Base-by-base conservation (phyloP, 1,284 basidiomycete species). In the Thelephora terrestris region DNA sequence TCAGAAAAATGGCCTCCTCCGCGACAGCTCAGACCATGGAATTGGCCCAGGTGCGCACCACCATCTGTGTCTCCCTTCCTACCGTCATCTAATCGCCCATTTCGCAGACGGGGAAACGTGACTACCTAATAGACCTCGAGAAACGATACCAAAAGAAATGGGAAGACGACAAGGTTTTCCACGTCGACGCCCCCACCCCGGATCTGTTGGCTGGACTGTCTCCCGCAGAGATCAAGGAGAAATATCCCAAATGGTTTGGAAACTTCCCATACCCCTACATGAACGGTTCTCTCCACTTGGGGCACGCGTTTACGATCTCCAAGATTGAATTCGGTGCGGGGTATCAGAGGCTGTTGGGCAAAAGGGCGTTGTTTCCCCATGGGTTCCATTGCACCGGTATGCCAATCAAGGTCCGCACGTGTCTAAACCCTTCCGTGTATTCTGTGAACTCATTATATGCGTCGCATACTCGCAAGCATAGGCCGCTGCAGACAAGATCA, bases 301-400 rank as follows among this genome's bases (percentile, higher is more conserved):
- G 96, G 38, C 96, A 99, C 69, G 95, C 90, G 0, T 99, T 99
- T 70, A 95, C 94, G 38, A 91, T 99, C 66, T 94, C 91, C 53
- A 99, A 99, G 73, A 87, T 98, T 64, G 96, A 99, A 67, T 99
- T 99, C 60, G 84, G 86, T 2, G 86, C 94, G 37, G 96, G 96
- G 20, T 99, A 90, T 66, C 86, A 99, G 69, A 76, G 95, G 47
- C 88, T 99, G 89, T 67, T 92, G 56, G 96, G 96, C 48, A 96
- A 96, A 72, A 79, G 90, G 34, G 91, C 90, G 29, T 70, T 99
- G 56, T 99, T 98, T 71, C 96, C 93, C 45, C 82, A 97, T 63
- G 95, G 91, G 49, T 86, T 97, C 69, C 96, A 99, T 70, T 90
- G 87, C 58, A 98, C 95, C 7, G 95, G 95, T 47, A 91, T 99